Base-by-base conservation (phyloP, 345 rosid genomes). In the Hibiscus syriacus region DNA sequence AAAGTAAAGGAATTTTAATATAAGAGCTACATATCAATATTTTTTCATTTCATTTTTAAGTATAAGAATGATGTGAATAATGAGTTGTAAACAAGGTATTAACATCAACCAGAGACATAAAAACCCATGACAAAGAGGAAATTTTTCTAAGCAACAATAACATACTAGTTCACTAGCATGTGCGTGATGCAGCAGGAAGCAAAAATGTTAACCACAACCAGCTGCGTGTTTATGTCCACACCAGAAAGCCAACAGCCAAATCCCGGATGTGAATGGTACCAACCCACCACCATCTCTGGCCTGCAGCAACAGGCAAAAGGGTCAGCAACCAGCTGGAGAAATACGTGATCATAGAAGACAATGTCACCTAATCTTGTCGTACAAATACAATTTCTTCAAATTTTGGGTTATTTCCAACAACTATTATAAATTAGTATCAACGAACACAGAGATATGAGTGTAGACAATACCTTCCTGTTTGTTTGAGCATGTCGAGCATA, bases 201-300 rank as follows among this genome's bases (percentile, higher is more conserved):
- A 55, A 34, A 27, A 49, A 48, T 3, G 54, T 72, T 22, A 10
- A 36, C 60, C 2, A 41, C 36, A 59, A 90, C 98, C 97, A 88
- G 97, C 73, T 93, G 98, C 0, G 98, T 90, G 72, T 90, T 93
- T 72, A 93, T 90, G n/a, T n/a, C n/a, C n/a, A n/a, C n/a, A n/a
- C n/a, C n/a, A n/a, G n/a, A n/a, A n/a, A n/a, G n/a, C n/a, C n/a
- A n/a, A n/a, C n/a, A n/a, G n/a, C n/a, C n/a, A n/a, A n/a, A n/a
- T n/a, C n/a, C n/a, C n/a, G n/a, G n/a, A n/a, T n/a, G n/a, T n/a
- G n/a, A n/a, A n/a, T n/a, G n/a, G n/a, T n/a, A n/a, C n/a, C n/a
- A n/a, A 3, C 98, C 98, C 29, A 93, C 98, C 60, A 93, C 98
- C 98, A 93, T 93, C 76, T 93, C 97, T 55, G 97, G 97, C 75